Percentiles rank a stretch among this genome's conserved stretches.
These are phyloP conservation scores for Dianthus caryophyllus DNA, from an alignment of 148 eudicot species.

Conservation along the genomic window DNA sequence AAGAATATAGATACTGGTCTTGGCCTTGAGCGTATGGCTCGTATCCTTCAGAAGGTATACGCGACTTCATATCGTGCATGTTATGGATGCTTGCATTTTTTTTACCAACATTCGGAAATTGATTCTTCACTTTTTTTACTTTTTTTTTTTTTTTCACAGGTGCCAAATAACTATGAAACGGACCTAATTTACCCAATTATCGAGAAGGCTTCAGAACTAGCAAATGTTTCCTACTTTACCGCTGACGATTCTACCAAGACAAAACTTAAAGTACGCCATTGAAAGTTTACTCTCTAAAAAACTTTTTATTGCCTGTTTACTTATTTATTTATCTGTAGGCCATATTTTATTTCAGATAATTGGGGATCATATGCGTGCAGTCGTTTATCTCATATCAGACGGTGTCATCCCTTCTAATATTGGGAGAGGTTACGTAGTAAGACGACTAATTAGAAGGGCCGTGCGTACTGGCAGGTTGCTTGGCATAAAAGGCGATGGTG, in stretches of 20 bases:
- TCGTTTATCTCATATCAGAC: constrained; percentile 92
- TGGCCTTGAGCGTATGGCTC: constrained; percentile 94
- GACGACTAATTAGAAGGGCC: constrained; percentile 86
- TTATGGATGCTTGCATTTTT: too few species aligned
- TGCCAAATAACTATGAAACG: constrained; percentile 92
- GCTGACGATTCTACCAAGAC: constrained; percentile 69
- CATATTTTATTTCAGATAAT: constrained; percentile 48
- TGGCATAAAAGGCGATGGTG: constrained; percentile 76
- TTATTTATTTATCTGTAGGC: background rate
- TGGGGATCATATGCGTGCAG: constrained; percentile 95
- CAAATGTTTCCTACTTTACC: constrained; percentile 61
- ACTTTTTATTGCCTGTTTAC: background rate
- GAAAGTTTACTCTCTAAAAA: background rate
- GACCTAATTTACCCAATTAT: constrained; percentile 88
- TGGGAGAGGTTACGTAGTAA: constrained; percentile 92
- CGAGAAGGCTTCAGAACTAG: constrained; percentile 79
- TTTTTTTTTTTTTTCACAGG: constrained; percentile 43
- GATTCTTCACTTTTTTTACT: constrained; percentile 5
- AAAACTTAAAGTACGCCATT: constrained; percentile 66
- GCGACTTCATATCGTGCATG: constrained; percentile 6
- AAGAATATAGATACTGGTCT: constrained; percentile 96
- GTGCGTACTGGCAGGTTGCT: constrained; percentile 86
- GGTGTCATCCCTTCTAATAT: constrained; percentile 91
- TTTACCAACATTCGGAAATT: background rate
- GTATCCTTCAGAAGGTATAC: constrained; percentile 84